Conservation (phyloP, 2,329 filamentous ascomycete species). For the Talaromyces sp. region DNA sequence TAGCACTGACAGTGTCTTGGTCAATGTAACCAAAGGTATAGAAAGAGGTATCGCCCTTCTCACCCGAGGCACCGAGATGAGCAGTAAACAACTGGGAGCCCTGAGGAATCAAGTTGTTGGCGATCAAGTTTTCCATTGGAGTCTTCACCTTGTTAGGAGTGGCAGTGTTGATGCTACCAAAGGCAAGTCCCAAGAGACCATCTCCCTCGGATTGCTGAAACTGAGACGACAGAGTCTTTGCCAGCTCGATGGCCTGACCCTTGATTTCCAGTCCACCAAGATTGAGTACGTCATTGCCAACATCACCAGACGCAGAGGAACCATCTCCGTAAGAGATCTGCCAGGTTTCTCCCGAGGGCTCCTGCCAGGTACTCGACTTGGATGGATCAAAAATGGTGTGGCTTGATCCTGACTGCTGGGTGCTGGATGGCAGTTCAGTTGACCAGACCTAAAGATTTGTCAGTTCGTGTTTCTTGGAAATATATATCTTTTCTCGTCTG, state of each 20-base stretch:
- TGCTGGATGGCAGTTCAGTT: conserved; percentile 41
- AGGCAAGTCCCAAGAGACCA: conserved; percentile 64
- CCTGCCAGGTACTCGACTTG: conserved; percentile 58
- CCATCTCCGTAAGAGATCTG: conserved; percentile 64
- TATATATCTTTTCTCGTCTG: background rate
- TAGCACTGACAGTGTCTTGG: conserved; percentile 51
- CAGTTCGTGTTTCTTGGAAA: background rate
- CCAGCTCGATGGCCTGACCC: conserved; percentile 61
- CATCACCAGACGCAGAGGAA: conserved; percentile 60
- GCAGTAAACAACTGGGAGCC: conserved; percentile 58
- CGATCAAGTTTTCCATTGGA: conserved; percentile 65
- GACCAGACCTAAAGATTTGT: conserved; percentile 48
- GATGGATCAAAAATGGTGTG: conserved; percentile 56
- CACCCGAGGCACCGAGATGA: conserved; percentile 51
- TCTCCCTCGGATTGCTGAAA: conserved; percentile 56
- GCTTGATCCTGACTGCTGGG: conserved; percentile 25
- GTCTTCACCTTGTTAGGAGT: conserved; percentile 51
- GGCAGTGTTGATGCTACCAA: conserved; percentile 60
- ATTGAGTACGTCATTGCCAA: conserved; percentile 58
- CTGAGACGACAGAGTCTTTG: conserved; percentile 52
- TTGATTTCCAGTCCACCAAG: conserved; percentile 59
- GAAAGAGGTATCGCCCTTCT: conserved; percentile 48
- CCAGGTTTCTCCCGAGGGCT: conserved; percentile 49
- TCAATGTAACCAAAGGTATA: conserved; percentile 73
- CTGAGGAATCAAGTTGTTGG: conserved; percentile 49